A percentile compares a stretch with the other conserved stretches of the same genome.
phyloP scores from a whole-genome alignment of 2,329 filamentous ascomycete genomes.

The Fusarium sp. region DNA sequence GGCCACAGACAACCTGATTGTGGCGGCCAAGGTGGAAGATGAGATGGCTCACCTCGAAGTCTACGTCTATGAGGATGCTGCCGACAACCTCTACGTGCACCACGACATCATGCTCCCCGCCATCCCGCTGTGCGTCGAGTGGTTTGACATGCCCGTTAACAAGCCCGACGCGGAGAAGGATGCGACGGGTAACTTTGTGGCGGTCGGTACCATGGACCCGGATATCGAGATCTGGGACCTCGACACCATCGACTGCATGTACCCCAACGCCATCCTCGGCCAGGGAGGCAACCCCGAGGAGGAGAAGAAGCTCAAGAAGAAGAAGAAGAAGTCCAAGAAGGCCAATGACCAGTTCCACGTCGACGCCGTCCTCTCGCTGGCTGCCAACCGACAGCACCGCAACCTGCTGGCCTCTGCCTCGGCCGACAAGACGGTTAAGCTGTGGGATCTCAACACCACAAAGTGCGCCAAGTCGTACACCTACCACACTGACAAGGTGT shows the following conservation, averaged over 20 bases:
- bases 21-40: slow-evolving; percentile 95
- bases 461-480: slow-evolving; percentile 96
- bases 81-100: slow-evolving; percentile 98
- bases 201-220: slow-evolving; percentile 95
- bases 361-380: slow-evolving; percentile 90
- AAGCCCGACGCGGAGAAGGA: slow-evolving; percentile 73
- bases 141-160: slow-evolving; percentile 91
- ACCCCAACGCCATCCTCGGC: slow-evolving; percentile 94
- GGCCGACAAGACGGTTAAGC: slow-evolving; percentile 95
- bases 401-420: slow-evolving; percentile 96
- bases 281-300: slow-evolving; percentile 70
- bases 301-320: slow-evolving; percentile 80
- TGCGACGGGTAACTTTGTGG: slow-evolving; percentile 87
- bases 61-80: slow-evolving; percentile 95
- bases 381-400: slow-evolving; percentile 91
- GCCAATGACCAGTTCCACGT: slow-evolving; percentile 93
- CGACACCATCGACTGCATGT: slow-evolving; percentile 97
- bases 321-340: slow-evolving; percentile 90
- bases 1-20: slow-evolving; percentile 89
- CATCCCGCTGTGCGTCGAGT: slow-evolving; percentile 94
- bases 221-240: slow-evolving; percentile 99
- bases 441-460: slow-evolving; percentile 95
- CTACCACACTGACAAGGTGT: slow-evolving; percentile 98
- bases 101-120: slow-evolving; percentile 99
- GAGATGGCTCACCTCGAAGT: slow-evolving; percentile 97